These are phyloP conservation scores for Pythium utonaiense DNA, from an alignment of 352 stramenopile species.

Conservation along the genomic window DNA sequence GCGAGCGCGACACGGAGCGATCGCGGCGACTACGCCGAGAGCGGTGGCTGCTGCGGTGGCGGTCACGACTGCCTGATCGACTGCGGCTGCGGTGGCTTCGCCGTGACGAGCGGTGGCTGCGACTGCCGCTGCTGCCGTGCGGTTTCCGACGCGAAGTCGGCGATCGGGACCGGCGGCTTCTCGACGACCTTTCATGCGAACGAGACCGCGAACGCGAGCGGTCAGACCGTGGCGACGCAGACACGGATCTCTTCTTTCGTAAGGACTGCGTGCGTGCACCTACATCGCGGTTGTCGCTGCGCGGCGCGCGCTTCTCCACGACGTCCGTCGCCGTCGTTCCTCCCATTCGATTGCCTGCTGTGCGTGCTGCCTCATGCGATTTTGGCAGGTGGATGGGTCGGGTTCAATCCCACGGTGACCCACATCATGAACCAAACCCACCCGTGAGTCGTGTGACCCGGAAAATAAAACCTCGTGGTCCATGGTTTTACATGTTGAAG, in stretches of 20 bases:
- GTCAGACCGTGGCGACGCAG: constrained; percentile 11
- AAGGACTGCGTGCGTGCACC: constrained; percentile 3
- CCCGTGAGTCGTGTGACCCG: no score
- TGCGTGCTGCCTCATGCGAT: no score
- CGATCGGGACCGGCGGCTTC: constrained; percentile 11
- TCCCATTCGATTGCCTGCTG: not conserved
- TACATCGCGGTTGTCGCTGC: not conserved
- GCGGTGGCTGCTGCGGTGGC: constrained; percentile 1
- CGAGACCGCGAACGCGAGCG: constrained; percentile 21
- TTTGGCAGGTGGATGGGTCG: not conserved
- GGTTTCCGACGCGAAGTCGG: not conserved
- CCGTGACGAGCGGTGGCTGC: constrained; percentile 3
- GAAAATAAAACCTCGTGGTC: no score
- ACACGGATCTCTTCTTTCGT: constrained; percentile 14
- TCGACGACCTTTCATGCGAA: constrained; percentile 17
- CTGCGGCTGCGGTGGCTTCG: constrained; percentile 18
- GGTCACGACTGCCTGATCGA: constrained; percentile 14
- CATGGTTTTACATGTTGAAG: no score
- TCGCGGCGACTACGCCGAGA: constrained; percentile 8
- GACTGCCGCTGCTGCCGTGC: not conserved
- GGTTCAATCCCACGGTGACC: no score
- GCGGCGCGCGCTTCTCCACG: constrained; percentile 1
- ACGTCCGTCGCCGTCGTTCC: not conserved
- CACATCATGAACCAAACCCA: no score
- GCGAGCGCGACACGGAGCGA: constrained; percentile 5